Evolutionary conservation across 2,329 filamentous ascomycete genomes (phyloP), one percentile per base, ranked within the genome.

Genomic region (Arthrobotrys musiformis): DNA sequence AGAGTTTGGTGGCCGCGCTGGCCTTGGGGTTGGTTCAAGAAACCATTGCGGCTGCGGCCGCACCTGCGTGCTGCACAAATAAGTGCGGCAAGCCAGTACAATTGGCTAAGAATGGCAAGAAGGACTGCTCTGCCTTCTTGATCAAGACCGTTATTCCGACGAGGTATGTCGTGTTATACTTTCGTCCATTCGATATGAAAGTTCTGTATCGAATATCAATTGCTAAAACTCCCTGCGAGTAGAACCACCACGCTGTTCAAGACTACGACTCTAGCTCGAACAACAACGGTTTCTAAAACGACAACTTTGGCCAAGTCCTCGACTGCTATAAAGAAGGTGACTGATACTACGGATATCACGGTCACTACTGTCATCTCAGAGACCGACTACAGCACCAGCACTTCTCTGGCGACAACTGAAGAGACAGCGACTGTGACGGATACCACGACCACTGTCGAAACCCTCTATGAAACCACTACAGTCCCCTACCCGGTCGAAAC

Each of bases 51-150:
- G 46, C 54, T 2, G 37, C 50, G 6, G 26, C 26, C 11, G 37
- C 50, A 22, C 48, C 44, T 3, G 28, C 50, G 2, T 69, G 64
- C 33, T 76, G 72, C 26, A 66, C 64, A 6, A 52, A 76, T 13
- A 54, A 70, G n/a, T 76, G 72, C 58, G 72, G 72, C 37, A 70
- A 70, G 50, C 15, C 72, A 6, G 44, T 76, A n/a, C 24, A 30
- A 9, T 35, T 70, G 40, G 64, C 64, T 2, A 70, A 76, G 37
- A 40, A 64, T 35, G 64, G 37, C 8, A 46, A 54, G 37, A 64
- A 66, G 37, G 72, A 76, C 44, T 76, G 72, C 26, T 76, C 72
- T 24, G 54, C 64, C 0, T 30, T 60, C n/a, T 30, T 76, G 13
- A 61, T 76, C 28, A 76, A 70, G 50, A 70, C 64, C 6, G 46